phyloP scores from a whole-genome alignment of 495 filamentous ascomycete genomes.

The Xylaria nigripes region DNA sequence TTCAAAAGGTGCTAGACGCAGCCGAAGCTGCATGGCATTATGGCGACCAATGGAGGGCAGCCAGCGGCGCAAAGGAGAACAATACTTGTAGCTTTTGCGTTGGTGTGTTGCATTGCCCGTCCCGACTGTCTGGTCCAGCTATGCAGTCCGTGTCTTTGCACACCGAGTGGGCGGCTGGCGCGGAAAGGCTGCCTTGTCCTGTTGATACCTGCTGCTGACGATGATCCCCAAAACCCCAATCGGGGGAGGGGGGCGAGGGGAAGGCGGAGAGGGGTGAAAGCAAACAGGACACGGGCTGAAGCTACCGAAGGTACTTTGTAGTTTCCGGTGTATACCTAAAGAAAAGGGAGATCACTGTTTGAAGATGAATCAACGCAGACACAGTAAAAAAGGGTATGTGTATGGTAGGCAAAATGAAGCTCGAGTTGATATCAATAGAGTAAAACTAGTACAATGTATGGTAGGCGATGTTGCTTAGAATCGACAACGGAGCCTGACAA shows the following conservation, averaged over 20 bases:
- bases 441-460: too few relatives aligned
- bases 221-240: background rate
- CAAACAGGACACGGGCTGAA: too few relatives aligned
- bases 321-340: too few relatives aligned
- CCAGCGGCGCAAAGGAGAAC: background rate
- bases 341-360: too few relatives aligned
- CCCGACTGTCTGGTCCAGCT: conserved; percentile 10
- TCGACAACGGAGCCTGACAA: too few relatives aligned
- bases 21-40: background rate
- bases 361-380: too few relatives aligned
- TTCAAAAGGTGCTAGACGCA: background rate
- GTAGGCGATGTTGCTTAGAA: too few relatives aligned
- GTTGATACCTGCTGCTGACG: background rate
- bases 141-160: conserved; percentile 1
- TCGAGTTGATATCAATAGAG: too few relatives aligned
- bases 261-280: too few relatives aligned
- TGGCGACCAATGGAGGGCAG: background rate
- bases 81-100: background rate
- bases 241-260: background rate
- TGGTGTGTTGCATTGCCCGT: conserved; percentile 2
- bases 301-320: too few relatives aligned
- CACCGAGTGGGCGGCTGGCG: conserved; percentile 4
- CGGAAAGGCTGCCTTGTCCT: conserved; percentile 2
- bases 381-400: too few relatives aligned
- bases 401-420: too few relatives aligned